Percentiles rank a stretch among this genome's conserved stretches.
phyloP scores from a whole-genome alignment of 768 basidiomycete species.

The Phallus indusiatus region DNA sequence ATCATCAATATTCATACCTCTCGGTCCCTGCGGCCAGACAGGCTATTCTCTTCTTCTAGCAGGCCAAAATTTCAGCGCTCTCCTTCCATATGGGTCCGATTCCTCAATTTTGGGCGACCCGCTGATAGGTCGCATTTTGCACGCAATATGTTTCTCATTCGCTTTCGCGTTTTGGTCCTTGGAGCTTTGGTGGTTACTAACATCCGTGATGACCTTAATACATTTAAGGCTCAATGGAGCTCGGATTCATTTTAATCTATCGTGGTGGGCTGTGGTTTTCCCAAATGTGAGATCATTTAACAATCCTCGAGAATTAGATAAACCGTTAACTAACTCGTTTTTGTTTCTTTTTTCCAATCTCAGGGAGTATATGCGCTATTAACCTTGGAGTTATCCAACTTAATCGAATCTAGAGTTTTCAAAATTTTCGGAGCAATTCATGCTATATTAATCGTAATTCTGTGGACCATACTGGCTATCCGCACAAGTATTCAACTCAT shows the following conservation, averaged over 20 bases:
- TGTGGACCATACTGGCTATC: slow-evolving; percentile 42
- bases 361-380: slow-evolving; percentile 62
- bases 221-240: slow-evolving; percentile 30
- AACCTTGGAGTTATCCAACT: slow-evolving; percentile 40
- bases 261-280: slow-evolving; percentile 63
- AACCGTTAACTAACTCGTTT: background rate
- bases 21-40: slow-evolving; percentile 66
- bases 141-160: slow-evolving; percentile 35
- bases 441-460: slow-evolving; percentile 35
- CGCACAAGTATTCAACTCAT: slow-evolving; percentile 30
- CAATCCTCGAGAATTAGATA: background rate
- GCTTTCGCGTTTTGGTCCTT: slow-evolving; percentile 53
- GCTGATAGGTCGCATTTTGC: slow-evolving; percentile 30
- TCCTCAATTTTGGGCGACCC: slow-evolving; percentile 26
- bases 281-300: slow-evolving; percentile 42
- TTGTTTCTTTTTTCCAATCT: slow-evolving; percentile 1
- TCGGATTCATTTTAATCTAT: slow-evolving; percentile 41
- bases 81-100: slow-evolving; percentile 29
- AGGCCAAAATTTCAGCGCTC: slow-evolving; percentile 36
- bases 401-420: slow-evolving; percentile 46
- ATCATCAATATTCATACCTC: slow-evolving; percentile 56
- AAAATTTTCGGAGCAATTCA: slow-evolving; percentile 50
- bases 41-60: slow-evolving; percentile 47
- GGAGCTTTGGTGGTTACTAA: slow-evolving; percentile 53
- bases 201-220: slow-evolving; percentile 41